Evolutionary conservation across 129 eudicot genomes (phyloP), one percentile per base, ranked within the genome.

Genomic region (Flaveria bidentis): DNA sequence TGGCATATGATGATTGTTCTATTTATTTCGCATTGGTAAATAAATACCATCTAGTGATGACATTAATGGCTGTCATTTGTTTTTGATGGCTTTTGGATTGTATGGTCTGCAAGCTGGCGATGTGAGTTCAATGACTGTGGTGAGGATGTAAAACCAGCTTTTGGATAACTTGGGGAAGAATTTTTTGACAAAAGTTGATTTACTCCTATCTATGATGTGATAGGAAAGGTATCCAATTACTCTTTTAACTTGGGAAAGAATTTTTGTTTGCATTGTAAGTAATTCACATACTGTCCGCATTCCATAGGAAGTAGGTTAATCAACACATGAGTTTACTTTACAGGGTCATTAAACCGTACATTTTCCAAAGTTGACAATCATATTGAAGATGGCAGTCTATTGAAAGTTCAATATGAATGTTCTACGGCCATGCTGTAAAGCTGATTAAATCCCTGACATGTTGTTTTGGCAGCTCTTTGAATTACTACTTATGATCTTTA

Each of bases 101-200:
- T 88, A 95, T 74, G 99, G 99, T 30, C 91, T 95, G 97, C 89
- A 91, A 11, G 97, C 97, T 81, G 99, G 99, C 64, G 91, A 89
- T 82, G 97, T 95, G 23, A 95, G 99, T 75, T 92, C 96, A 55
- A 87, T 84, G 92, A 94, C 99, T n/a, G n/a, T 0, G 99, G 99
- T 28, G 99, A 94, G 87, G 87, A 89, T 85, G 96, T 95, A 76
- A 95, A 89, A 85, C 99, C 99, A 76, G 97, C 99, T 28, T 95
- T 91, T 73, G 99, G 99, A 67, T 97, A 96, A 67, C 96, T 89
- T 22, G 97, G 91, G 81, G 96, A 95, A 81, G 94, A 96, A 50
- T n/a, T 95, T 89, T 77, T 81, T 95, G 61, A 82, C 80, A 52
- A 91, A 91, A 91, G 97, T 95, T 75, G 92, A 33, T 33, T 95